phyloP scores from a whole-genome alignment of 768 basidiomycete genomes.

The Leccinum disarticulatum region DNA sequence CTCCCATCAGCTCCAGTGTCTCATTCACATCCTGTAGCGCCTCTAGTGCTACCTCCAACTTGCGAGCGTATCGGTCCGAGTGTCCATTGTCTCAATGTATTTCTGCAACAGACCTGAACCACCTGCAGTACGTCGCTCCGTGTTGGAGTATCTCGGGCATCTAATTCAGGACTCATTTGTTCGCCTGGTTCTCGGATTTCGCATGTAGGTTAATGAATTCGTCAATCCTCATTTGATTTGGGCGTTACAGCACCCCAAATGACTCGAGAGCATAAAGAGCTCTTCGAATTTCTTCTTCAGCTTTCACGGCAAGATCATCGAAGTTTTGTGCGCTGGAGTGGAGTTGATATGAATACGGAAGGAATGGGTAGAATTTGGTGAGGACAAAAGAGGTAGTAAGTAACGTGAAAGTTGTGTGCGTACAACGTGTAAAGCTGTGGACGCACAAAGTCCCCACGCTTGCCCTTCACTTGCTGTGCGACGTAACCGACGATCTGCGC shows the following conservation, averaged over 20 bases:
- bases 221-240: no score
- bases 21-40: slow-evolving; percentile 6
- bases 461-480: slow-evolving; percentile 8
- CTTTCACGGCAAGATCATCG: no score
- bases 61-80: no score
- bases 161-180: no score
- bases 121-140: background rate
- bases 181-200: background rate
- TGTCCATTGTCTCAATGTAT: background rate
- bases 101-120: background rate
- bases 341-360: background rate
- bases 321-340: background rate
- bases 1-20: slow-evolving; percentile 9
- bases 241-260: no score
- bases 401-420: background rate
- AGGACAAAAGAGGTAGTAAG: no score
- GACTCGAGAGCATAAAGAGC: no score
- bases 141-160: background rate
- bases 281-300: no score
- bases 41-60: background rate
- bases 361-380: background rate
- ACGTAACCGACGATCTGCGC: slow-evolving; percentile 3
- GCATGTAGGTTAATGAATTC: background rate
- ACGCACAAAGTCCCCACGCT: background rate
- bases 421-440: background rate